A percentile compares a stretch with the other conserved stretches of the same genome.
Evolutionary conservation across 2,329 filamentous ascomycete genomes (phyloP).

Genomic region (Thielaviopsis euricoi): DNA sequence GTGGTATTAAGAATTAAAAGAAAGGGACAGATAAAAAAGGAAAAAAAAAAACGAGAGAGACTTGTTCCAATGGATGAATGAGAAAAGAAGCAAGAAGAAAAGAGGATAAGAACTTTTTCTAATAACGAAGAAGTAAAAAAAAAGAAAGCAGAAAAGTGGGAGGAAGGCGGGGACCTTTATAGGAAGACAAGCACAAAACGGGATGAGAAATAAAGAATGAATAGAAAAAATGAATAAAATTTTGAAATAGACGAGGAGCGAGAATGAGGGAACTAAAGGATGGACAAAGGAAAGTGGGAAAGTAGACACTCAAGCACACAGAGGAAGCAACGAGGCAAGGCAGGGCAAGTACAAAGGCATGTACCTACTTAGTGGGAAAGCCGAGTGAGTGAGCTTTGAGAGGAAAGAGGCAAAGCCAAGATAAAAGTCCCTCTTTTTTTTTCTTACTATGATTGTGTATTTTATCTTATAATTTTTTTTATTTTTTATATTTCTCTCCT

Average conservation of each 20-base stretch:
- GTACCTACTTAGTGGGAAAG: too few species aligned
- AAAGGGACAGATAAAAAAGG: neutral
- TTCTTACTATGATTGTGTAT: too few species aligned
- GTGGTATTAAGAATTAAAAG: conserved; percentile 4
- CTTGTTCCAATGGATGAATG: neutral
- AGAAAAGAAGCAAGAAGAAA: neutral
- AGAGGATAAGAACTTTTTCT: neutral
- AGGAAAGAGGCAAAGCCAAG: too few species aligned
- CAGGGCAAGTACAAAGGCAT: too few species aligned
- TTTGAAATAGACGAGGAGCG: neutral
- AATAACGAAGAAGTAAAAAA: neutral
- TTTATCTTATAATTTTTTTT: too few species aligned
- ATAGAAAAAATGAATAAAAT: neutral
- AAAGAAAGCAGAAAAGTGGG: neutral
- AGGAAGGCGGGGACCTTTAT: neutral
- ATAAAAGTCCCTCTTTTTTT: too few species aligned
- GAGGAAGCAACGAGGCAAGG: too few species aligned
- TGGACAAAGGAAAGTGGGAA: too few species aligned
- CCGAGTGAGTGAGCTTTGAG: too few species aligned
- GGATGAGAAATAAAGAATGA: neutral
- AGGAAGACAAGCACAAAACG: neutral
- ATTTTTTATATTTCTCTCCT: too few species aligned
- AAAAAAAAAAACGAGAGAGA: neutral
- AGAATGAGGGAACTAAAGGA: too few species aligned
- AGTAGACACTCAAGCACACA: too few species aligned